These are phyloP conservation scores for Zanthoxylum bungeanum DNA, from an alignment of 345 rosid genomes.

Conservation along the genomic window DNA sequence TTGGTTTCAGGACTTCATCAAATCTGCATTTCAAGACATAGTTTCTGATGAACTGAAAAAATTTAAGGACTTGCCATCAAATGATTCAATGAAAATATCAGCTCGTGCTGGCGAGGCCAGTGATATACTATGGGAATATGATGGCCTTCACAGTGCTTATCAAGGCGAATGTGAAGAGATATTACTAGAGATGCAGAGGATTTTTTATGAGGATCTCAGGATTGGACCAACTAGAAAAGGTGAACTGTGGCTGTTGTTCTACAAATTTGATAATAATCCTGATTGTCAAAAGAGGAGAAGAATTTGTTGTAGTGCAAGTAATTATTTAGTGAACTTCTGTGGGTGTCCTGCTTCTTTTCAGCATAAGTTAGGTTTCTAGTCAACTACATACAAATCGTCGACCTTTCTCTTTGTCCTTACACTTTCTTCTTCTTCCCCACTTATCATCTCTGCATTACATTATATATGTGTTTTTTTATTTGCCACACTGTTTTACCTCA, in stretches of 20 bases:
- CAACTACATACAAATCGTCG: neutral
- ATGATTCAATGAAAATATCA: slow-evolving; percentile 17
- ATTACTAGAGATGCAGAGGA: slow-evolving; percentile 80
- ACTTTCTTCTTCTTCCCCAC: neutral
- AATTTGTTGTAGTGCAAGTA: neutral
- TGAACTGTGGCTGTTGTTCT: no score
- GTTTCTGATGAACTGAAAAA: slow-evolving; percentile 69
- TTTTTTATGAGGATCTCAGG: slow-evolving; percentile 72
- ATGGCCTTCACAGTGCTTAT: slow-evolving; percentile 58
- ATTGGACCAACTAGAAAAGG: slow-evolving; percentile 37
- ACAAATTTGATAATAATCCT: no score
- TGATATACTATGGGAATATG: slow-evolving; percentile 86
- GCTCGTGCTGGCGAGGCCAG: slow-evolving; percentile 13
- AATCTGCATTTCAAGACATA: slow-evolving; percentile 61
- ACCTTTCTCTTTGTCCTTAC: neutral
- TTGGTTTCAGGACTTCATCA: slow-evolving; percentile 52
- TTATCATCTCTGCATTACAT: neutral
- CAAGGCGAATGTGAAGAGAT: slow-evolving; percentile 82
- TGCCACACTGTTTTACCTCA: neutral
- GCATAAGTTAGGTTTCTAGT: neutral
- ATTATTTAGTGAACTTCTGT: neutral
- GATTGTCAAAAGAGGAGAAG: no score
- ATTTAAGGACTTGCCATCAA: slow-evolving; percentile 40
- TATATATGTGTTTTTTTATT: neutral
- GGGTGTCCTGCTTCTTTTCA: neutral